Conservation (phyloP, 2,329 filamentous ascomycete genomes). For the Grosmannia serpens region DNA sequence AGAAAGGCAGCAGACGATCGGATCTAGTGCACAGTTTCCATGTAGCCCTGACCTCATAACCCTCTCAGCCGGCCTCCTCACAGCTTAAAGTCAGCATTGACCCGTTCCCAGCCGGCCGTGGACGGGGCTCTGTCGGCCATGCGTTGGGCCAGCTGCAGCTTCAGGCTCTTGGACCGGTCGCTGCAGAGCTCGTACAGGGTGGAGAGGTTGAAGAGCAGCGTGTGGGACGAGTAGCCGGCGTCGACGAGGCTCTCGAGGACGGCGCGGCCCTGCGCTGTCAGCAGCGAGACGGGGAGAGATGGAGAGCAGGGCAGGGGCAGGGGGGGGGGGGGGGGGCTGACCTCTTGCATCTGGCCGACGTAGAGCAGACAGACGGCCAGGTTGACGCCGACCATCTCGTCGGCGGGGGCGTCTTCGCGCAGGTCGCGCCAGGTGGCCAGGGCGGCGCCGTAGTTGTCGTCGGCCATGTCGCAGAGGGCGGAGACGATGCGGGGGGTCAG, state of each 20-base stretch:
- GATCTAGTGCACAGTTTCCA: too few relatives aligned
- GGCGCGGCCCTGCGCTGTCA: conserved; percentile 43
- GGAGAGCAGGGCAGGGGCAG: too few relatives aligned
- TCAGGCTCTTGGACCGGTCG: conserved; percentile 59
- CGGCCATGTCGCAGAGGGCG: conserved; percentile 67
- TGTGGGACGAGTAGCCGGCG: conserved; percentile 56
- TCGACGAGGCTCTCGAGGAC: conserved; percentile 57
- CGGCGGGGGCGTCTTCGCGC: conserved; percentile 26
- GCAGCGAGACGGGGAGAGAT: conserved; percentile 4
- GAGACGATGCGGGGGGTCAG: conserved; percentile 40
- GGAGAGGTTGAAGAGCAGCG: conserved; percentile 76
- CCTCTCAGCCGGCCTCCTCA: too few relatives aligned
- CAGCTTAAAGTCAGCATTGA: conserved; percentile 66
- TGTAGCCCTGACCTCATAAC: too few relatives aligned
- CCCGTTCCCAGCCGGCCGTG: conserved; percentile 56
- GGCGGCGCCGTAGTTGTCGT: conserved; percentile 59
- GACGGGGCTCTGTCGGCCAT: conserved; percentile 49
- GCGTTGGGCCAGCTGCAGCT: conserved; percentile 58
- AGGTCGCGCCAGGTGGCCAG: conserved; percentile 48
- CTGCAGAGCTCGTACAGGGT: conserved; percentile 90
- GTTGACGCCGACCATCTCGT: conserved; percentile 71
- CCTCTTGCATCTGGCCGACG: conserved; percentile 61
- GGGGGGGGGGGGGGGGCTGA: conserved; percentile 18
- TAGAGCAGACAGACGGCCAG: conserved; percentile 77
- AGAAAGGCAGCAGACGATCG: not conserved